Evolutionary conservation across 306 rosid species (phyloP), one percentile per base, ranked within the genome.

Genomic region (Glycine soja): DNA sequence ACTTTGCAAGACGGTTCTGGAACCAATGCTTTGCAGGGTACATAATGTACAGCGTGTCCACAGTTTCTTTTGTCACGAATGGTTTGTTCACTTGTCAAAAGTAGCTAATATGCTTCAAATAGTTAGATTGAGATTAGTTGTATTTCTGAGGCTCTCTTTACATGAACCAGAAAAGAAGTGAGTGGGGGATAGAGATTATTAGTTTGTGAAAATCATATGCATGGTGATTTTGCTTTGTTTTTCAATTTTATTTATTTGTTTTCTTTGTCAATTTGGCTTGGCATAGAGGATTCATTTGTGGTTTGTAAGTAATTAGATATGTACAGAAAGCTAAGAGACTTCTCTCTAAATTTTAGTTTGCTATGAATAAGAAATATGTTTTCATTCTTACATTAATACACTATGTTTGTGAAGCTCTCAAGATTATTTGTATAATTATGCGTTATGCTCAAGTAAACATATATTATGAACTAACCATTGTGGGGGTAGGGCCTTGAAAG

Each of bases 241-340:
- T 2, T 7, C 6, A 7, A 47, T 64, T 36, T 77, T 18, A 6
- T 51, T 66, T 42, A 3, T 52, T 36, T 67, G 32, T 58, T 53
- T 48, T n/a, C 14, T 10, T 46, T 59, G 70, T 14, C 32, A 63
- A 81, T 68, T 61, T 77, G 76, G 70, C 19, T 75, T 64, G 58
- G 85, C 32, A 63, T 53, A 46, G 38, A 38, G 6, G 24, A 63
- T 62, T 74, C 63, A 74, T 70, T 64, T 53, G 53, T 69, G 68
- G 66, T 47, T 74, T 77, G 88, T 75, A 77, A 85, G 76, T 59
- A 53, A 68, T 11, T 67, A 69, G 69, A 71, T 77, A n/a, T 80
- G 83, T 82, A 74, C 69, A 89, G 85, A 80, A 81, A 83, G 71
- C 85, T 66, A 76, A 76, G 67, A 63, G 65, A 58, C 12, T 58